phyloP scores from a whole-genome alignment of 225 moss, liverwort and hornwort species.

The Polytrichum formosum region DNA sequence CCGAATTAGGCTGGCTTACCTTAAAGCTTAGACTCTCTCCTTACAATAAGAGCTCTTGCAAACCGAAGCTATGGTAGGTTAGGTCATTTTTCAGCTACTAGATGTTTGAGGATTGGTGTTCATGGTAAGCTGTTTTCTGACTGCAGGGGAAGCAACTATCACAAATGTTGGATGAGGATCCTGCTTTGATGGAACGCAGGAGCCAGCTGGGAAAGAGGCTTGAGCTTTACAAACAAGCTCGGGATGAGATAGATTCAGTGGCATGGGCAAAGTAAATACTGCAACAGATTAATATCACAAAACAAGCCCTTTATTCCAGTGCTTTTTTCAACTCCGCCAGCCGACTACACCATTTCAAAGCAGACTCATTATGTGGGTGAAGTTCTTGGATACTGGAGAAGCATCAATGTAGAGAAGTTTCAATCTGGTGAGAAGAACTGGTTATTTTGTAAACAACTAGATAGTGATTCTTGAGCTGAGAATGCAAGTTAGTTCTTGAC shows the following conservation, averaged over 20 bases:
- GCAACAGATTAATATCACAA: neutral
- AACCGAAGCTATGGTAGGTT: neutral
- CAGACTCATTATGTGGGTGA: neutral
- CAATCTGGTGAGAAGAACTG: neutral
- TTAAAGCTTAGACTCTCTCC: too few relatives aligned
- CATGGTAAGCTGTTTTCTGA: neutral
- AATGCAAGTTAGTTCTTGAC: conserved; percentile 4
- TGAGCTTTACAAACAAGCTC: conserved; percentile 57
- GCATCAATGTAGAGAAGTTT: neutral
- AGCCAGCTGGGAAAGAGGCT: conserved; percentile 52
- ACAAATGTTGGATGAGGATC: conserved; percentile 62
- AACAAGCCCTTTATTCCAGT: neutral
- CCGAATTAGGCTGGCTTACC: too few relatives aligned
- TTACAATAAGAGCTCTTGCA: too few relatives aligned
- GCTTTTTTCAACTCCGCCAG: neutral
- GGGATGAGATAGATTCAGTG: conserved; percentile 61
- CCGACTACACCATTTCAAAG: neutral
- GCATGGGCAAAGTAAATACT: conserved; percentile 54
- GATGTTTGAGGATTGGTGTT: neutral
- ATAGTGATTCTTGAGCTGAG: conserved; percentile 13
- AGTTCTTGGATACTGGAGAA: neutral
- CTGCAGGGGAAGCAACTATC: conserved; percentile 49
- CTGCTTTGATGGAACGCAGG: conserved; percentile 63
- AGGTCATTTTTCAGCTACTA: neutral
- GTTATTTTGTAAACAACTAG: conserved; percentile 9